Conservation (phyloP, 768 basidiomycete species). For the Candolleomyces efflorescens region DNA sequence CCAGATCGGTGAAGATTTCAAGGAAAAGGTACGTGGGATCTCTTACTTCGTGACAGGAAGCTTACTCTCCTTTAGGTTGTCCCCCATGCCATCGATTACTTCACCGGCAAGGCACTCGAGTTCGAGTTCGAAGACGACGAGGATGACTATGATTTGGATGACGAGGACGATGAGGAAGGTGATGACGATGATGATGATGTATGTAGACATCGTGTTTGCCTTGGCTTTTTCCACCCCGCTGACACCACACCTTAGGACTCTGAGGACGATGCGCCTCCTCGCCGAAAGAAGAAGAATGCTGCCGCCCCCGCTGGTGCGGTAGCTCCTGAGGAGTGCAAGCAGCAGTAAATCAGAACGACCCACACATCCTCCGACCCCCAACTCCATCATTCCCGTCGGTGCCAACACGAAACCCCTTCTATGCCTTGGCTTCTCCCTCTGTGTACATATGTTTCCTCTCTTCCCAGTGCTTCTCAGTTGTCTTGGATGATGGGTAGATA, state of each 20-base stretch:
- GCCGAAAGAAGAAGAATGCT: conserved; percentile 56
- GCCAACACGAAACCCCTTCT: too few species aligned
- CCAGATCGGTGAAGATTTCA: conserved; percentile 96
- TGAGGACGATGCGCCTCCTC: conserved; percentile 60
- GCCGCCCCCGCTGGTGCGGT: conserved; percentile 27
- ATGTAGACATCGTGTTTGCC: conserved; percentile 28
- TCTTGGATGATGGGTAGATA: too few species aligned
- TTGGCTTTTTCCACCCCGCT: not conserved
- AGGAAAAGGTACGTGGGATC: conserved; percentile 70
- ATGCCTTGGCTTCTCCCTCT: too few species aligned
- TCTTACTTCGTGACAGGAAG: not conserved
- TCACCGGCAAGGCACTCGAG: conserved; percentile 93
- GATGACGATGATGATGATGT: conserved; percentile 46
- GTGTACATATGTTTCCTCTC: too few species aligned
- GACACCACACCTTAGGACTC: conserved; percentile 46
- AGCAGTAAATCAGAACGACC: not conserved
- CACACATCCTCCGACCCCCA: too few species aligned
- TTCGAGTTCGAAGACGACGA: conserved; percentile 65
- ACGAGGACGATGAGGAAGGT: conserved; percentile 49
- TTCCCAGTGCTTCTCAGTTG: too few species aligned
- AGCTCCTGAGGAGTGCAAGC: not conserved
- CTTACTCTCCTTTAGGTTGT: conserved; percentile 57
- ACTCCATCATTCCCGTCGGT: too few species aligned
- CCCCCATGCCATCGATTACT: conserved; percentile 94
- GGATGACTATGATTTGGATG: conserved; percentile 56